Evolutionary conservation across 768 basidiomycete species (phyloP).

Genomic region (Boletellus sp.): DNA sequence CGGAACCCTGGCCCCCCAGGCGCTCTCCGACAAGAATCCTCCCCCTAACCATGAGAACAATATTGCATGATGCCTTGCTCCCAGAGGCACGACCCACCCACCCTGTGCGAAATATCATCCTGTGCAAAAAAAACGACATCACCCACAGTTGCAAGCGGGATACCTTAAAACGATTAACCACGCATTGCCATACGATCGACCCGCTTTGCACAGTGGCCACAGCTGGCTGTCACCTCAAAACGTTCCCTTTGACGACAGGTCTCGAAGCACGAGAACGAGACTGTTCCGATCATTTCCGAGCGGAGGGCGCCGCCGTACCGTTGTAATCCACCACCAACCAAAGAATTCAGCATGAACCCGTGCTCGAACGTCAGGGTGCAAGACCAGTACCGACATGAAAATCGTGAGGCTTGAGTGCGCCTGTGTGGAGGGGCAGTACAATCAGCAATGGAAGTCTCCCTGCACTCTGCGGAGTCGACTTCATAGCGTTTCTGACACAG

Average conservation of each 20-base stretch:
- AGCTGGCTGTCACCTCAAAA: constrained; percentile 22
- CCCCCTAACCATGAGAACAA: constrained; percentile 9
- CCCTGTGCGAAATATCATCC: constrained; percentile 53
- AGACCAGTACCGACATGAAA: constrained; percentile 25
- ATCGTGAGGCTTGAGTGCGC: constrained; percentile 16
- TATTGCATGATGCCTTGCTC: background rate
- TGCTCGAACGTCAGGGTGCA: constrained; percentile 25
- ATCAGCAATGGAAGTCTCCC: constrained; percentile 4
- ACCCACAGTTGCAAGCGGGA: constrained; percentile 33
- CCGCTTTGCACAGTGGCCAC: constrained; percentile 9
- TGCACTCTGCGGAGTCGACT: background rate
- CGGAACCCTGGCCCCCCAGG: constrained; percentile 1
- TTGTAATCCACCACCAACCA: constrained; percentile 14
- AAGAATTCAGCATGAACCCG: constrained; percentile 13
- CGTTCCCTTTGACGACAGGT: constrained; percentile 20
- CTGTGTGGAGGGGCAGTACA: constrained; percentile 8
- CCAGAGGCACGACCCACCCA: constrained; percentile 11
- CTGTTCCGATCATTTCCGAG: constrained; percentile 14
- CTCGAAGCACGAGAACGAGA: constrained; percentile 20
- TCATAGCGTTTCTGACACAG: constrained; percentile 24
- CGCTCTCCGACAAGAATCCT: constrained; percentile 16
- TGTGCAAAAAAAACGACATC: constrained; percentile 37
- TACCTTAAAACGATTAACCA: background rate
- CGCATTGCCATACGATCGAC: background rate
- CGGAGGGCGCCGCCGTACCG: constrained; percentile 20